These are phyloP conservation scores for Fusarium fracticaudum DNA, from an alignment of 2,329 filamentous ascomycete genomes.

Conservation along the genomic window DNA sequence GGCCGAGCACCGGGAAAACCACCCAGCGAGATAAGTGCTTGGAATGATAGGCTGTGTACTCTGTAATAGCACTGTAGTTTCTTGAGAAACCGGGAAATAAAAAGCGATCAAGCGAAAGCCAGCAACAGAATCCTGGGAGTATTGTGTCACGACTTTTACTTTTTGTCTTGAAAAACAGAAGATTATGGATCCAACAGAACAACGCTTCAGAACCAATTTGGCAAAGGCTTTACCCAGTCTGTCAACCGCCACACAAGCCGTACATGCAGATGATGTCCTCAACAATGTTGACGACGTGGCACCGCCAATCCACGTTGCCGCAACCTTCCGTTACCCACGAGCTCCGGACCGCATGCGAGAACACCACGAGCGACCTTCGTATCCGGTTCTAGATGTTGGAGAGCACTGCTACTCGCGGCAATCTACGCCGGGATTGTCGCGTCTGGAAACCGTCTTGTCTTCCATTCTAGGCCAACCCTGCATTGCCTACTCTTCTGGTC, in stretches of 20 bases:
- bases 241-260: not conserved
- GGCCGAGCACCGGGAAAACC: not conserved
- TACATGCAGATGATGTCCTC: not conserved
- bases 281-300: not conserved
- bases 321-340: not conserved
- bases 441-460: constrained; percentile 85
- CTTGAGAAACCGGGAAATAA: accelerated
- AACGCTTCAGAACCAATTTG: not conserved
- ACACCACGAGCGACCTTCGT: not conserved
- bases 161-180: too few species aligned
- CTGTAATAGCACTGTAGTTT: accelerated
- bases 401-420: constrained; percentile 83
- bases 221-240: not conserved
- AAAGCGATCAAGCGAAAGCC: not conserved
- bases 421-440: constrained; percentile 79
- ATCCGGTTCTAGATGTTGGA: not conserved
- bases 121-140: not conserved
- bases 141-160: accelerated
- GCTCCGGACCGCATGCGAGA: not conserved
- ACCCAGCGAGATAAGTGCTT: not conserved
- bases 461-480: constrained; percentile 74
- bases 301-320: not conserved
- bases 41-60: not conserved
- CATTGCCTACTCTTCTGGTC: constrained; percentile 83
- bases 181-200: not conserved